phyloP scores from a whole-genome alignment of 2,329 filamentous ascomycete genomes.

The Huntiella omanensis region DNA sequence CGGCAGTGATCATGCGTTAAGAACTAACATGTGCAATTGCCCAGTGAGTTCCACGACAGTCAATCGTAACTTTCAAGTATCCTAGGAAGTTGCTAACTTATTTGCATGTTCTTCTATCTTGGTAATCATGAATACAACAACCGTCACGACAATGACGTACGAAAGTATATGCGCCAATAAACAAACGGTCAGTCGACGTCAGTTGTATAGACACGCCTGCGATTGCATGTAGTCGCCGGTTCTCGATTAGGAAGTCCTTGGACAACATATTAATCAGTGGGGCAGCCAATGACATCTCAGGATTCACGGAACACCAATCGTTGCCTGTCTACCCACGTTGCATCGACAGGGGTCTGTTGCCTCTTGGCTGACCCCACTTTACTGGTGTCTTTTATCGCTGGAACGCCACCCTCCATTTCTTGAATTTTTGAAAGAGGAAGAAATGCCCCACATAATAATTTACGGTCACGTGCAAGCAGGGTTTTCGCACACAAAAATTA shows the following conservation, averaged over 20 bases:
- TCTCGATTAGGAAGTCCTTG: slow-evolving; percentile 1
- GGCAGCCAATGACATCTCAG: slow-evolving; percentile 4
- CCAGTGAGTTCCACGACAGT: too few species aligned
- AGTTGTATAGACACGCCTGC: too few species aligned
- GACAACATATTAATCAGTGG: slow-evolving; percentile 1
- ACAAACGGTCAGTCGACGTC: too few species aligned
- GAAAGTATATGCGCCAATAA: too few species aligned
- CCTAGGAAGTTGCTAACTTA: too few species aligned
- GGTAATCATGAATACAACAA: too few species aligned
- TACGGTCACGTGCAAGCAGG: slow-evolving; percentile 10
- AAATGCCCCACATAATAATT: slow-evolving; percentile 7
- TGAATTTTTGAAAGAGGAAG: background rate
- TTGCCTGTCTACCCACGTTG: background rate
- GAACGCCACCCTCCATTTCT: background rate
- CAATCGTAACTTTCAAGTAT: too few species aligned
- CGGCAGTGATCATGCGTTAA: too few species aligned
- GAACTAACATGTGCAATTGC: too few species aligned
- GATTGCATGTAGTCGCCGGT: background rate
- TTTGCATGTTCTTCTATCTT: too few species aligned
- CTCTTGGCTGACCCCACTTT: background rate
- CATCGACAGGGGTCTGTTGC: background rate
- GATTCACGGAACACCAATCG: background rate
- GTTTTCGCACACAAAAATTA: slow-evolving; percentile 12
- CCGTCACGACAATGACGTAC: too few species aligned
- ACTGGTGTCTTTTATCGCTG: background rate